Evolutionary conservation across 148 eudicot genomes (phyloP).

Genomic region (Arctostaphylos glauca): DNA sequence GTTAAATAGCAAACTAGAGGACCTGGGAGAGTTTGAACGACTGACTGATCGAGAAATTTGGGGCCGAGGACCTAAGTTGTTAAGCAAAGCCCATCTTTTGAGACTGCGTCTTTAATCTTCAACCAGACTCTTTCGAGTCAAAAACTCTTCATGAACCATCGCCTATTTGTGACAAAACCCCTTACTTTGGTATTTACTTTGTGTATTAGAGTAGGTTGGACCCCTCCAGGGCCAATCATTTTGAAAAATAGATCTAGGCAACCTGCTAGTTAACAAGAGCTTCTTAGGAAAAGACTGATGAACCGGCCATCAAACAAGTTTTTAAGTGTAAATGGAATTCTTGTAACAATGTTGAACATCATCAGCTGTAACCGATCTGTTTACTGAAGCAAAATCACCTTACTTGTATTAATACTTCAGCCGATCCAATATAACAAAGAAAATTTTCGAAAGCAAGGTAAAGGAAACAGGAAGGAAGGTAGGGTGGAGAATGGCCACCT

Average conservation of each 20-base stretch:
- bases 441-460: not conserved
- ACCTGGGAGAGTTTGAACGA: too few species aligned
- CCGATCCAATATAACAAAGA: not conserved
- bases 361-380: not conserved
- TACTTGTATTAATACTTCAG: not conserved
- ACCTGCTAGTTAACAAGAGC: not conserved
- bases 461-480: not conserved
- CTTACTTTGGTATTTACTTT: too few species aligned
- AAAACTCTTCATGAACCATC: too few species aligned
- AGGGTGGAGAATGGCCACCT: slow-evolving; percentile 42
- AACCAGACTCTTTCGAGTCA: too few species aligned
- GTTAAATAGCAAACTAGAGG: too few species aligned
- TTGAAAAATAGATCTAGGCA: not conserved
- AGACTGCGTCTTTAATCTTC: too few species aligned
- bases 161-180: too few species aligned
- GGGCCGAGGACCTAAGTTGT: too few species aligned
- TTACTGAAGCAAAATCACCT: not conserved
- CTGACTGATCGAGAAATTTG: too few species aligned
- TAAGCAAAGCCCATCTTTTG: too few species aligned
- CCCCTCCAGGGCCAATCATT: not conserved
- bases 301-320: not conserved
- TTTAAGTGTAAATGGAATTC: not conserved
- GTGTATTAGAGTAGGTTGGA: too few species aligned
- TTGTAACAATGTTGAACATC: not conserved
- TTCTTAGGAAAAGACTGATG: not conserved